phyloP scores from a whole-genome alignment of 2,329 filamentous ascomycete genomes.

The Claviceps capensis region DNA sequence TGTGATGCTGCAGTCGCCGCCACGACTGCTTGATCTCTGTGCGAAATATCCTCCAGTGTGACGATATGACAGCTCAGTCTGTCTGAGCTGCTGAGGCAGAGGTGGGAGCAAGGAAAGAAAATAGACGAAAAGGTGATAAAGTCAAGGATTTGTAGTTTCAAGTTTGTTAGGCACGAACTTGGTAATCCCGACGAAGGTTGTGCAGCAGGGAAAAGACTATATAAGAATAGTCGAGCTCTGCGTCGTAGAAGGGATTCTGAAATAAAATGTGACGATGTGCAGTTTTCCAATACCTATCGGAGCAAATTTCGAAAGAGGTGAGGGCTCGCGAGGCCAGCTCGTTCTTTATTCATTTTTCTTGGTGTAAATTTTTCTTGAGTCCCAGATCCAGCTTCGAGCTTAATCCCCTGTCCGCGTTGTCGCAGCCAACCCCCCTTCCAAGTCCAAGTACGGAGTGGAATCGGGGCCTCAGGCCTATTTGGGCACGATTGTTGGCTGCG shows the following conservation, averaged over 20 bases:
- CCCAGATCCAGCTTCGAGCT: neutral
- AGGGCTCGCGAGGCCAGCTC: neutral
- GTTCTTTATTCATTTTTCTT: neutral
- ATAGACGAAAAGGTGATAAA: neutral
- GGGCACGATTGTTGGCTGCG: neutral
- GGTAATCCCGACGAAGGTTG: neutral
- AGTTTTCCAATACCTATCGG: neutral
- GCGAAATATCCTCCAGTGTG: conserved; percentile 8
- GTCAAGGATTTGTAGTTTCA: neutral
- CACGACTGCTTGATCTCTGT: conserved; percentile 7
- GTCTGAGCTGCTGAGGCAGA: conserved; percentile 3
- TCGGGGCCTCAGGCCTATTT: neutral
- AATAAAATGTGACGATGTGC: neutral
- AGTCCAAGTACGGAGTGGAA: neutral
- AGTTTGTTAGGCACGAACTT: neutral
- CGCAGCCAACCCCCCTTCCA: neutral
- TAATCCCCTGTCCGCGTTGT: neutral
- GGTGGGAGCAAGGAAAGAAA: neutral
- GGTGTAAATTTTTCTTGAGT: neutral
- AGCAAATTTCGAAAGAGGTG: neutral
- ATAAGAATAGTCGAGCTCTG: neutral
- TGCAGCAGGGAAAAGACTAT: neutral
- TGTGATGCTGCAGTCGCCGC: conserved; percentile 7
- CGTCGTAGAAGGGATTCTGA: neutral
- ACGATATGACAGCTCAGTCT: conserved; percentile 7